These are phyloP conservation scores for Phytophthora boehmeriae DNA, from an alignment of 352 stramenopile species.

Conservation along the genomic window DNA sequence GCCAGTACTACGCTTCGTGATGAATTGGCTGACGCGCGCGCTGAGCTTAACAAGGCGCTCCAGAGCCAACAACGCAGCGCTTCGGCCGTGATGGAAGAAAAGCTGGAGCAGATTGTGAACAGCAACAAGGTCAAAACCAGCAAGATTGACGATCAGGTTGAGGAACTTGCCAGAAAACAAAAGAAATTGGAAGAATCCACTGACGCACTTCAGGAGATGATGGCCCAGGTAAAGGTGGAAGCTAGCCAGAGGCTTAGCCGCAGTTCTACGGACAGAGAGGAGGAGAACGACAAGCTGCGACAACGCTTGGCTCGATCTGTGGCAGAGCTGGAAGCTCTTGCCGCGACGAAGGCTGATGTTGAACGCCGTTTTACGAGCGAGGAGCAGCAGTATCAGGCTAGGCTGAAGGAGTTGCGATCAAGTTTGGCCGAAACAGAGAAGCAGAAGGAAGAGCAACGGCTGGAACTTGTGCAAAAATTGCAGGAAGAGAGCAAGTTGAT, in stretches of 20 bases:
- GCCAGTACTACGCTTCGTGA: slow-evolving; percentile 51
- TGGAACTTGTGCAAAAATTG: slow-evolving; percentile 59
- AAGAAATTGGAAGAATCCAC: slow-evolving; percentile 62
- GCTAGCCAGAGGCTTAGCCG: slow-evolving; percentile 31
- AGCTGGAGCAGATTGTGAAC: slow-evolving; percentile 47
- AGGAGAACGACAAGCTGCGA: slow-evolving; percentile 48
- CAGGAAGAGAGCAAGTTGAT: slow-evolving; percentile 71
- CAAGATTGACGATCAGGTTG: slow-evolving; percentile 61
- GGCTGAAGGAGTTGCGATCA: slow-evolving; percentile 50
- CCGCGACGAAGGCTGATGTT: slow-evolving; percentile 48
- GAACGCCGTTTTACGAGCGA: slow-evolving; percentile 52
- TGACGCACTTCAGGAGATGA: slow-evolving; percentile 45
- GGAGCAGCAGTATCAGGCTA: slow-evolving; percentile 54
- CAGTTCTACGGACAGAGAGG: slow-evolving; percentile 26
- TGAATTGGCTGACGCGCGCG: slow-evolving; percentile 55
- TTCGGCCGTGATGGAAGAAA: slow-evolving; percentile 55
- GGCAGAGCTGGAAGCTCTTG: slow-evolving; percentile 50
- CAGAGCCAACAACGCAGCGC: slow-evolving; percentile 56
- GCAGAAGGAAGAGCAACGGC: slow-evolving; percentile 51
- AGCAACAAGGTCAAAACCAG: slow-evolving; percentile 50
- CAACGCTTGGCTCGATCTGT: slow-evolving; percentile 57
- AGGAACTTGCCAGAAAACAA: slow-evolving; percentile 55
- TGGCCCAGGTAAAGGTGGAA: slow-evolving; percentile 52
- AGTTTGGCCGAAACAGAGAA: slow-evolving; percentile 54
- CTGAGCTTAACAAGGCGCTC: slow-evolving; percentile 63